phyloP scores from a whole-genome alignment of 1,284 basidiomycete species.

The Coniferiporia weirii region DNA sequence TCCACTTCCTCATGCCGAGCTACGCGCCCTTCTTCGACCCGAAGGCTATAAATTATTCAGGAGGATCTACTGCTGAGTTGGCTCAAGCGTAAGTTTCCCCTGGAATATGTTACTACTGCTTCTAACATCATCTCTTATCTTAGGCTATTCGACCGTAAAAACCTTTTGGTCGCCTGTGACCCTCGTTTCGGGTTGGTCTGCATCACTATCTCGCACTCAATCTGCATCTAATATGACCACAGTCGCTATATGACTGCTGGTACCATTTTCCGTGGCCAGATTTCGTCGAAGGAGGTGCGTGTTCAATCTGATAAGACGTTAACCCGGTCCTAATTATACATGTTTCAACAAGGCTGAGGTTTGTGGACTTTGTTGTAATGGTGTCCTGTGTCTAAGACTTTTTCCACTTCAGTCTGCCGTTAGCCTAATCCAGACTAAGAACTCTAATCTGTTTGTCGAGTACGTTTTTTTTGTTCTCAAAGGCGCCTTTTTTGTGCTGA shows the following conservation, averaged over 20 bases:
- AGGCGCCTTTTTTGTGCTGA: neutral
- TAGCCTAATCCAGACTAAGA: constrained; percentile 60
- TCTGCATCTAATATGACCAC: neutral
- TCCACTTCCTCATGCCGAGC: constrained; percentile 89
- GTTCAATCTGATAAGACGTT: constrained; percentile 19
- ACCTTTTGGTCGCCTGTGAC: constrained; percentile 81
- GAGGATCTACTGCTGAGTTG: constrained; percentile 61
- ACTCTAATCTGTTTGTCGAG: constrained; percentile 76
- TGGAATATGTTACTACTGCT: neutral
- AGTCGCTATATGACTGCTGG: constrained; percentile 85
- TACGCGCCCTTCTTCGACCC: constrained; percentile 78
- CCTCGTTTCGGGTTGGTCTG: constrained; percentile 66
- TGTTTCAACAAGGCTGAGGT: constrained; percentile 45
- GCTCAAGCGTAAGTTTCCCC: constrained; percentile 49
- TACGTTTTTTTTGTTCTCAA: constrained; percentile 31
- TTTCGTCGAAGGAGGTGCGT: constrained; percentile 77
- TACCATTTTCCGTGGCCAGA: constrained; percentile 80
- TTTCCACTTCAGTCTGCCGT: constrained; percentile 36
- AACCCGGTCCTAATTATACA: constrained; percentile 32
- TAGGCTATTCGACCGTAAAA: constrained; percentile 77
- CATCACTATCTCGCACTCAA: neutral
- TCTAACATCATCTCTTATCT: constrained; percentile 5
- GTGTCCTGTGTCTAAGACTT: neutral
- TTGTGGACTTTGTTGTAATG: constrained; percentile 26
- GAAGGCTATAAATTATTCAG: constrained; percentile 58